Conservation (phyloP, 2,329 filamentous ascomycete species). For the Colletotrichum tabaci region DNA sequence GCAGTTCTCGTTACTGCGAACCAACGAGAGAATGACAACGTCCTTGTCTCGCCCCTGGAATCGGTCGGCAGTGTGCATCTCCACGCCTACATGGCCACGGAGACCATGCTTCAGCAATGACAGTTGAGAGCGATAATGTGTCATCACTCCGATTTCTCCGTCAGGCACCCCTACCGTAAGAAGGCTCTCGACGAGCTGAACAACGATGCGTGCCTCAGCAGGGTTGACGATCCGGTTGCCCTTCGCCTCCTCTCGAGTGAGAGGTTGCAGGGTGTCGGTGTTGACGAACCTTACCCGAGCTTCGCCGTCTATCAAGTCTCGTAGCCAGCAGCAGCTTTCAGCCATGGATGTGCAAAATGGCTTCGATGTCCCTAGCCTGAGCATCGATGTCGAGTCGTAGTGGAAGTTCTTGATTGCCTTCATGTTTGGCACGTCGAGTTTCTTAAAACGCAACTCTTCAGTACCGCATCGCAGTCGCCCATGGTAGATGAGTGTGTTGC, state of each 20-base stretch:
- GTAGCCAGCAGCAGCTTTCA: slow-evolving; percentile 79
- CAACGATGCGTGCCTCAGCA: slow-evolving; percentile 83
- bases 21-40: slow-evolving; percentile 87
- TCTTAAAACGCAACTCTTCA: slow-evolving; percentile 77
- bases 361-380: slow-evolving; percentile 57
- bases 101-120: slow-evolving; percentile 84
- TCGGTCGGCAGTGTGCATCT: slow-evolving; percentile 97
- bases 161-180: slow-evolving; percentile 82
- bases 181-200: slow-evolving; percentile 85
- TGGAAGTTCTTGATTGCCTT: slow-evolving; percentile 72
- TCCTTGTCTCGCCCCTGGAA: slow-evolving; percentile 98
- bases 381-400: slow-evolving; percentile 65
- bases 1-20: slow-evolving; percentile 86
- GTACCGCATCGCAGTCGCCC: slow-evolving; percentile 92
- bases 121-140: slow-evolving; percentile 94
- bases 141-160: slow-evolving; percentile 91
- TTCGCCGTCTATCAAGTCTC: slow-evolving; percentile 77
- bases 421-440: slow-evolving; percentile 78
- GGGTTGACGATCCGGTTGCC: slow-evolving; percentile 92
- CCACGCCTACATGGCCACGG: slow-evolving; percentile 74
- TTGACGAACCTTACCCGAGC: slow-evolving; percentile 90
- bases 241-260: slow-evolving; percentile 79
- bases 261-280: slow-evolving; percentile 80
- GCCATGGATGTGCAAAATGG: slow-evolving; percentile 70
- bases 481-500: slow-evolving; percentile 94